Evolutionary conservation across 2,329 filamentous ascomycete species (phyloP), one percentile per base, ranked within the genome.

Genomic region (Dothidotthia symphoricarpi): DNA sequence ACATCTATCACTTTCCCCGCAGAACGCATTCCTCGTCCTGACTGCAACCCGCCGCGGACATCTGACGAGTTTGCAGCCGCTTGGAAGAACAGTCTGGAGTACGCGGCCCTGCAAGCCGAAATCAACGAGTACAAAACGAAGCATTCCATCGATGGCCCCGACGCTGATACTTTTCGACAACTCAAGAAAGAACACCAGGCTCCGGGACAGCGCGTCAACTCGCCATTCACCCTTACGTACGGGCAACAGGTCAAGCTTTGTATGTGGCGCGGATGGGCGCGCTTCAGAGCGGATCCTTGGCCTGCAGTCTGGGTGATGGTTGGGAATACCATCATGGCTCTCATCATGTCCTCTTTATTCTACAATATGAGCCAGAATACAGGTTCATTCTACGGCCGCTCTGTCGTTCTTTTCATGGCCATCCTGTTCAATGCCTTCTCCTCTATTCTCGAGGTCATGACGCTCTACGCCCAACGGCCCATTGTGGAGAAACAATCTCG

Each of bases 401-500:
- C 84, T 49, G 81, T 83, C 19, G 73, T 93, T 10, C 71, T 94
- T 28, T 94, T 93, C 77, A 90, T 93, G 58, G 84, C 86, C 47
- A 79, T 88, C 57, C 71, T 94, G 43, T 79, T 90, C 68, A 90
- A 90, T 63, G 86, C 86, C 33, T 89, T 90, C 58, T 75, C 81
- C 39, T 82, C 78, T 61, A 83, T 83, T 36, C 75, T 90, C 16
- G 86, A 90, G 66, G 76, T 67, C n/a, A 27, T 90, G 17, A 88
- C 85, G 0, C 75, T 94, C 2, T 95, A 89, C 57, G 78, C 85
- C 2, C 87, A 94, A 76, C 83, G 89, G 16, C 85, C 86, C 1
- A 93, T 95, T 53, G 86, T 95, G 39, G 88, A 95, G 60, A 95
- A 95, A 63, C 89, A 95, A 51, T 68, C 75, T 33, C 79, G 83